Evolutionary conservation across 805 yeast genomes (phyloP).

Genomic region (Starmera dryadoides): DNA sequence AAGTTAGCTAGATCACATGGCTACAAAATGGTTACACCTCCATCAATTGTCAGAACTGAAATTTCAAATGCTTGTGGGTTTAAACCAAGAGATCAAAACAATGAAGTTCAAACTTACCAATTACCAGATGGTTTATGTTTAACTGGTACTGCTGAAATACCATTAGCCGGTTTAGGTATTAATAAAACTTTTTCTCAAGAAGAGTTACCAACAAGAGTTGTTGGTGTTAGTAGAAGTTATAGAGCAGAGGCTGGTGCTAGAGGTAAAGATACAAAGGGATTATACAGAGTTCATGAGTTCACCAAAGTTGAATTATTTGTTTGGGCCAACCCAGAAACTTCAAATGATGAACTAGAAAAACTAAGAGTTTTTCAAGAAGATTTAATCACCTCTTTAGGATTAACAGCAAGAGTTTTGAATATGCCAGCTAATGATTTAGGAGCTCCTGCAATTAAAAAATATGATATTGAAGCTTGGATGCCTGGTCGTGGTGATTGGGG

Average conservation of each 20-base stretch:
- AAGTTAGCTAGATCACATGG: slow-evolving; percentile 59
- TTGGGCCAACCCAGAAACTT: slow-evolving; percentile 45
- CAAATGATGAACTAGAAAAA: slow-evolving; percentile 47
- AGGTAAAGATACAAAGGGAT: slow-evolving; percentile 86
- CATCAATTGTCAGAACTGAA: slow-evolving; percentile 75
- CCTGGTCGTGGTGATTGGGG: slow-evolving; percentile 95
- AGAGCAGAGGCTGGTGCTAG: slow-evolving; percentile 98
- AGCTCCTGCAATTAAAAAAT: slow-evolving; percentile 86
- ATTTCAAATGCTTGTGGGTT: slow-evolving; percentile 88
- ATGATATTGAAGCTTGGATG: slow-evolving; percentile 97
- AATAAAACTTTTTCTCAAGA: slow-evolving; percentile 35
- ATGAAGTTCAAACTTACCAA: slow-evolving; percentile 79
- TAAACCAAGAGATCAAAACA: slow-evolving; percentile 82
- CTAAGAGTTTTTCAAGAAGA: slow-evolving; percentile 59
- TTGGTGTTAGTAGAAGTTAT: slow-evolving; percentile 80
- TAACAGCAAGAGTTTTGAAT: slow-evolving; percentile 72
- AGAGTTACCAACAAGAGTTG: slow-evolving; percentile 50
- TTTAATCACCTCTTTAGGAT: slow-evolving; percentile 59
- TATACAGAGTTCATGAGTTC: slow-evolving; percentile 93
- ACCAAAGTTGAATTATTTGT: slow-evolving; percentile 89
- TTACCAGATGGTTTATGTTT: slow-evolving; percentile 53
- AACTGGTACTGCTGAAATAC: slow-evolving; percentile 94
- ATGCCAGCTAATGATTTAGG: slow-evolving; percentile 93
- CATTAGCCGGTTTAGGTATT: slow-evolving; percentile 75
- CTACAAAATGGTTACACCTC: slow-evolving; percentile 70